phyloP scores from a whole-genome alignment of 2,329 filamentous ascomycete genomes.

The Trichophyton schoenleinii region DNA sequence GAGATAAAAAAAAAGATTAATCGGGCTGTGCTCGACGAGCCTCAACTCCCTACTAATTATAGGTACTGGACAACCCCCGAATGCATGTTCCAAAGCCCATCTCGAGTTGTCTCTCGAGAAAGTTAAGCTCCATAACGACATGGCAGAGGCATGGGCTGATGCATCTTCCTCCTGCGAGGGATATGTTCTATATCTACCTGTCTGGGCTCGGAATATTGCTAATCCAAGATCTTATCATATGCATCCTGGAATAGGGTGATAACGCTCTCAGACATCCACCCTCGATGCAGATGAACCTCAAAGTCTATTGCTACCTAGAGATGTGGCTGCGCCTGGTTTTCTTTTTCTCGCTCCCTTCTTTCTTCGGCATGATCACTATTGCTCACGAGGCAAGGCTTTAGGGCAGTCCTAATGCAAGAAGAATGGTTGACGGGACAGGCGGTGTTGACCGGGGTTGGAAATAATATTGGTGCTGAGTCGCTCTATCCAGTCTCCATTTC shows the following conservation, averaged over 20 bases:
- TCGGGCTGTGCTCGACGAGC: neutral
- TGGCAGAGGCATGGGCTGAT: neutral
- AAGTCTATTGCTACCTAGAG: neutral
- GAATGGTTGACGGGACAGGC: neutral
- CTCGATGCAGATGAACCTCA: neutral
- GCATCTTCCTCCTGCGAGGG: neutral
- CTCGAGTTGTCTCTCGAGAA: neutral
- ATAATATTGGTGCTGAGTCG: neutral
- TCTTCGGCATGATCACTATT: neutral
- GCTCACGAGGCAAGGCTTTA: neutral
- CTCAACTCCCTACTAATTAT: slow-evolving; percentile 1
- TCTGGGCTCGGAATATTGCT: neutral
- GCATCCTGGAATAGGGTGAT: neutral
- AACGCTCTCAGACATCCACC: neutral
- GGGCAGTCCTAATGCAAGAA: neutral
- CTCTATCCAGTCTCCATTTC: neutral
- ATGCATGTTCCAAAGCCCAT: neutral
- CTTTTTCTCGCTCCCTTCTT: neutral
- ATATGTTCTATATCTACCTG: neutral
- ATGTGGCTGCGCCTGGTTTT: neutral
- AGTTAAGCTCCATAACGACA: neutral
- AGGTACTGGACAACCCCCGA: neutral
- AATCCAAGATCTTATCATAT: neutral
- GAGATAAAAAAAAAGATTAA: neutral
- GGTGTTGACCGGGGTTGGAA: neutral